Conservation (phyloP, 2,329 filamentous ascomycete genomes). For the Penicillium sp. region DNA sequence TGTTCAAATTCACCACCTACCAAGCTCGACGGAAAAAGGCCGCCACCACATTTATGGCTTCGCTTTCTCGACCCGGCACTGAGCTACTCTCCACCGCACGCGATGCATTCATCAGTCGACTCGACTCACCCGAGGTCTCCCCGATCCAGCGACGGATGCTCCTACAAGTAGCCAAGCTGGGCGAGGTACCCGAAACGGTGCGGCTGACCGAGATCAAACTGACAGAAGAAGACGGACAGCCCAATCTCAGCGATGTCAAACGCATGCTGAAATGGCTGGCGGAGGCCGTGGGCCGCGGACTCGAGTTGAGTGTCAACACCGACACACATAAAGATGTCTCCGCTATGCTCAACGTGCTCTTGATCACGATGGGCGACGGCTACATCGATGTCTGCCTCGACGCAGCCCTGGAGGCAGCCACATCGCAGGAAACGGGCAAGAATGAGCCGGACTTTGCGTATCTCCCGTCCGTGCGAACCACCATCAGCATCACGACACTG, state of each 20-base stretch:
- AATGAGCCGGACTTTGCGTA: slow-evolving; percentile 86
- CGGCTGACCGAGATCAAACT: slow-evolving; percentile 88
- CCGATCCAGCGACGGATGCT: slow-evolving; percentile 88
- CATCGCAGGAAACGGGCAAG: slow-evolving; percentile 76
- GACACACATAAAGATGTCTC: slow-evolving; percentile 95
- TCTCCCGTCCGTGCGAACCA: slow-evolving; percentile 75
- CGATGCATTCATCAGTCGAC: slow-evolving; percentile 85
- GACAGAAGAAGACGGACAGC: slow-evolving; percentile 81
- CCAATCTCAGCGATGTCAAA: slow-evolving; percentile 88
- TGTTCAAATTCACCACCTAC: slow-evolving; percentile 97
- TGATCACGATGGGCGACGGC: slow-evolving; percentile 86
- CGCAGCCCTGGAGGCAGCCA: slow-evolving; percentile 73
- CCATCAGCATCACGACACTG: slow-evolving; percentile 86
- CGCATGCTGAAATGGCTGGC: slow-evolving; percentile 98
- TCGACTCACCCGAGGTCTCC: slow-evolving; percentile 87
- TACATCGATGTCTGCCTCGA: slow-evolving; percentile 70
- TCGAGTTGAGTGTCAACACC: slow-evolving; percentile 84
- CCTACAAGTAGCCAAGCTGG: slow-evolving; percentile 81
- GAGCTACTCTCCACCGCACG: slow-evolving; percentile 86
- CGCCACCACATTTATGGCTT: slow-evolving; percentile 89
- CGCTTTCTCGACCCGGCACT: slow-evolving; percentile 84
- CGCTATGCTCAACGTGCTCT: slow-evolving; percentile 78
- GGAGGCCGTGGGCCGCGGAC: slow-evolving; percentile 85
- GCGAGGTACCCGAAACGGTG: slow-evolving; percentile 65
- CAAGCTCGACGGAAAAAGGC: slow-evolving; percentile 80